Evolutionary conservation across 441 rosid genomes (phyloP), one percentile per base, ranked within the genome.

Genomic region (Brassica hybrid): DNA sequence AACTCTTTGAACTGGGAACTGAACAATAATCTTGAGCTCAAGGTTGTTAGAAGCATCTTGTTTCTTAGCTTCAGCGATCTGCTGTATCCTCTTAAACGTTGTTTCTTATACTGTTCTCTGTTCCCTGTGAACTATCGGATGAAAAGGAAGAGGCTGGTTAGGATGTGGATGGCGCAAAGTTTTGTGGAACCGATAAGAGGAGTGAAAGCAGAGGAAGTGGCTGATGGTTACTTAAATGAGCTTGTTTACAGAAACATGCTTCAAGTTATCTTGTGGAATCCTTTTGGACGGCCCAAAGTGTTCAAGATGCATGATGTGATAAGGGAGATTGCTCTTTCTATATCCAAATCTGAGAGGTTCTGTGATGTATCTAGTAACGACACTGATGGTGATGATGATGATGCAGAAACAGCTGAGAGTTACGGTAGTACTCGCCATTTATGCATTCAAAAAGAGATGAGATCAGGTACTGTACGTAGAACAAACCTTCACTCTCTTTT

Each of bases 251-350:
- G 84, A 67, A 82, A 60, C 21, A 58, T 85, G 85, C 85, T 85
- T 71, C 85, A 83, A 72, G 81, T 77, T 30, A 43, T 69, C 43
- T 43, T 52, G 43, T 72, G 77, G 74, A 83, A 80, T 32, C 73
- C 58, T 38, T 75, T 21, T 17, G 86, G 84, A 61, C 69, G 82
- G 25, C 83, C 85, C 25, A 82, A 62, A 57, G 75, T 70, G 9
- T 68, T 79, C 54, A 82, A 80, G 79, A 81, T 85, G 85, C 88
- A 83, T 63, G 85, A 83, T 64, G 60, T 85, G 58, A 19, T 83
- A 6, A 66, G 80, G 5, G 86, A 83, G 69, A 62, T 81, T 12
- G 84, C 84, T 13, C 19, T 85, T 1, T 77, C 88, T 30, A 48
- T 80, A 66, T 82, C 85, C 7, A 75, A 82, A 67, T 48, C n/a